phyloP scores from a whole-genome alignment of 805 yeast genomes.

The Komagataella populi region DNA sequence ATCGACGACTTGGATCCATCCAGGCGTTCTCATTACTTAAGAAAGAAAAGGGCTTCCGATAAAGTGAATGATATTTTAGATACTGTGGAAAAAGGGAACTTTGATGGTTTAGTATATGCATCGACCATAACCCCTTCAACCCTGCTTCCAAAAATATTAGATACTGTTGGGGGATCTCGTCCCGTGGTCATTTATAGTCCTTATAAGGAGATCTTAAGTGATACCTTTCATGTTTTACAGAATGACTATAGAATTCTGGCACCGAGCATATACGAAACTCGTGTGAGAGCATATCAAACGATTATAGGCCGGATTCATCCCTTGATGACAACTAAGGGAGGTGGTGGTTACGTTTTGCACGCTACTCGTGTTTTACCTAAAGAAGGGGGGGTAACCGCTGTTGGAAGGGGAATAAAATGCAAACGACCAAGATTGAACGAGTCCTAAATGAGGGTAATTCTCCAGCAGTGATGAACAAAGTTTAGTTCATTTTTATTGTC shows the following conservation, averaged over 20 bases:
- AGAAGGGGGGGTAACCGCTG: conserved; percentile 43
- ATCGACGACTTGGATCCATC: conserved; percentile 40
- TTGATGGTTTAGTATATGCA: conserved; percentile 66
- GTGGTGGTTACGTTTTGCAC: conserved; percentile 78
- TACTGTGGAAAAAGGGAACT: conserved; percentile 34
- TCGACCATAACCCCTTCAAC: conserved; percentile 60
- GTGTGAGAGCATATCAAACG: conserved; percentile 82
- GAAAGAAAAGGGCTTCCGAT: conserved; percentile 45
- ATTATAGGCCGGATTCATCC: conserved; percentile 93
- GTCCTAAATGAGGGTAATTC: neutral
- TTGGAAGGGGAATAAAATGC: conserved; percentile 34
- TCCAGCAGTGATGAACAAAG: neutral
- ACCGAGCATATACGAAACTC: conserved; percentile 70
- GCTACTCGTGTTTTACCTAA: conserved; percentile 71
- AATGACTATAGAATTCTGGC: conserved; percentile 63
- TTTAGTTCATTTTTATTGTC: neutral
- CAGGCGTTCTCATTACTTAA: conserved; percentile 52
- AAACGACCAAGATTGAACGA: neutral
- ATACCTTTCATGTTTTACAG: conserved; percentile 54
- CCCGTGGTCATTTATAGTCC: conserved; percentile 77
- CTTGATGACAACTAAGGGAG: conserved; percentile 82
- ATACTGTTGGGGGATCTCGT: conserved; percentile 68
- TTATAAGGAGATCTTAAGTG: conserved; percentile 67
- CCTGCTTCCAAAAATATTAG: conserved; percentile 47
- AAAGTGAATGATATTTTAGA: conserved; percentile 37